These are phyloP conservation scores for Ceratobasidium sp. DNA, from an alignment of 1,284 basidiomycete genomes.

Conservation along the genomic window DNA sequence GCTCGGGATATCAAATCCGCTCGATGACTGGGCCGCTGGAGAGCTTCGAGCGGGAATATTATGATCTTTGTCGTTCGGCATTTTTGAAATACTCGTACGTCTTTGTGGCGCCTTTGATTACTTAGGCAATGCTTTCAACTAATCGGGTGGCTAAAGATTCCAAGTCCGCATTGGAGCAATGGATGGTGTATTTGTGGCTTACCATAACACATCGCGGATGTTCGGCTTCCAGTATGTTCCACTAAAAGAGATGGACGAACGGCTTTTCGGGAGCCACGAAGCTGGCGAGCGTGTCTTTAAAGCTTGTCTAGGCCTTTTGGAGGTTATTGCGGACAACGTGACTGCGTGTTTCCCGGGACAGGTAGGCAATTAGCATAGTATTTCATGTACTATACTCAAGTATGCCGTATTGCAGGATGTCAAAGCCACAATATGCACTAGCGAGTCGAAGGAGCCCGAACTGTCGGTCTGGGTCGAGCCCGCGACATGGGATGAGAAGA, in stretches of 20 bases:
- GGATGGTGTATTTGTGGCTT: slow-evolving; percentile 96
- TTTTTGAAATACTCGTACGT: slow-evolving; percentile 93
- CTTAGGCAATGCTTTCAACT: neutral
- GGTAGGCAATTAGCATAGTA: slow-evolving; percentile 8
- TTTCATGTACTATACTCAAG: neutral
- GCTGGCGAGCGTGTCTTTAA: slow-evolving; percentile 83
- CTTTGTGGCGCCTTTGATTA: neutral
- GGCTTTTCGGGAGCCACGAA: slow-evolving; percentile 76
- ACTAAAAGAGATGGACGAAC: slow-evolving; percentile 87
- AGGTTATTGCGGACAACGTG: slow-evolving; percentile 56
- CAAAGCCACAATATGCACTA: slow-evolving; percentile 34
- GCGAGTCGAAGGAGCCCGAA: slow-evolving; percentile 32
- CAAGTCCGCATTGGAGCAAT: slow-evolving; percentile 97
- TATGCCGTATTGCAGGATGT: slow-evolving; percentile 8
- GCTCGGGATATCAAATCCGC: slow-evolving; percentile 82
- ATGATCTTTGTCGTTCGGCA: slow-evolving; percentile 92
- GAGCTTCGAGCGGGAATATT: slow-evolving; percentile 92
- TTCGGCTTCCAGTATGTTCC: slow-evolving; percentile 97
- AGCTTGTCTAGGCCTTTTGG: slow-evolving; percentile 81
- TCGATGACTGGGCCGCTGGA: slow-evolving; percentile 71
- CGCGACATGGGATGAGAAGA: slow-evolving; percentile 23
- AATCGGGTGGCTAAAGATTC: slow-evolving; percentile 67
- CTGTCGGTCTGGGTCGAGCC: slow-evolving; percentile 44
- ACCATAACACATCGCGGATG: slow-evolving; percentile 90
- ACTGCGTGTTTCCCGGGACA: slow-evolving; percentile 30